phyloP scores from a whole-genome alignment of 2,329 filamentous ascomycete species.

The Phaeosphaeria sp. region DNA sequence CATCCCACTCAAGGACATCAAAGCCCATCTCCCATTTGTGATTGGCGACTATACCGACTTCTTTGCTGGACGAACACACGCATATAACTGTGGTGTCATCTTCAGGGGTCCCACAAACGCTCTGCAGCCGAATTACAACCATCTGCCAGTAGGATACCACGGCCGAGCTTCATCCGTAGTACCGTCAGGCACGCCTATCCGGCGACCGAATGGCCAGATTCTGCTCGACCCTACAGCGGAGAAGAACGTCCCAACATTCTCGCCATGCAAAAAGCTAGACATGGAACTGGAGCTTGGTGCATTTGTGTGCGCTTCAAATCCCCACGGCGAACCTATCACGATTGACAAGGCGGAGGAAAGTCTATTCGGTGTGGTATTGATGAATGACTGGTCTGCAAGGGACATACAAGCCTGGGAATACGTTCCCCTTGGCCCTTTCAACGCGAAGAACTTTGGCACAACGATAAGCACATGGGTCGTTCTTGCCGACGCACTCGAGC shows the following conservation, averaged over 20 bases:
- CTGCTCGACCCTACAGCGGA: conserved; percentile 68
- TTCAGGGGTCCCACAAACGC: conserved; percentile 77
- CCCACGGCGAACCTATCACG: conserved; percentile 68
- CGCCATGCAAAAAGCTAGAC: conserved; percentile 71
- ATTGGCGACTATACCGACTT: conserved; percentile 89
- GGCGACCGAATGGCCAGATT: conserved; percentile 78
- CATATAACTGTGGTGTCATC: conserved; percentile 73
- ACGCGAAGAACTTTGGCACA: conserved; percentile 82
- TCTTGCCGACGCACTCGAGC: conserved; percentile 75
- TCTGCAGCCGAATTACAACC: conserved; percentile 80
- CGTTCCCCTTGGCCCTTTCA: conserved; percentile 81
- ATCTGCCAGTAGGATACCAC: conserved; percentile 83
- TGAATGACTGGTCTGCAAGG: conserved; percentile 88
- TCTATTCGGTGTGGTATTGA: conserved; percentile 79
- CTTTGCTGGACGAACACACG: conserved; percentile 81
- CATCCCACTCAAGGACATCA: conserved; percentile 65
- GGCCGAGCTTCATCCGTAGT: conserved; percentile 79
- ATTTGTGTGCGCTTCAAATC: conserved; percentile 71
- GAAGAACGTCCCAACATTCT: conserved; percentile 68
- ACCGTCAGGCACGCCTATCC: conserved; percentile 74
- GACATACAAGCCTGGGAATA: conserved; percentile 89
- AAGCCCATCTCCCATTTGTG: conserved; percentile 74
- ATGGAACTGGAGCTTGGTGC: conserved; percentile 82
- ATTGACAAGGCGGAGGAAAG: conserved; percentile 71
- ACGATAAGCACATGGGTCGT: conserved; percentile 83